phyloP scores from a whole-genome alignment of 805 yeast species.

The Teunomyces tritomae region DNA sequence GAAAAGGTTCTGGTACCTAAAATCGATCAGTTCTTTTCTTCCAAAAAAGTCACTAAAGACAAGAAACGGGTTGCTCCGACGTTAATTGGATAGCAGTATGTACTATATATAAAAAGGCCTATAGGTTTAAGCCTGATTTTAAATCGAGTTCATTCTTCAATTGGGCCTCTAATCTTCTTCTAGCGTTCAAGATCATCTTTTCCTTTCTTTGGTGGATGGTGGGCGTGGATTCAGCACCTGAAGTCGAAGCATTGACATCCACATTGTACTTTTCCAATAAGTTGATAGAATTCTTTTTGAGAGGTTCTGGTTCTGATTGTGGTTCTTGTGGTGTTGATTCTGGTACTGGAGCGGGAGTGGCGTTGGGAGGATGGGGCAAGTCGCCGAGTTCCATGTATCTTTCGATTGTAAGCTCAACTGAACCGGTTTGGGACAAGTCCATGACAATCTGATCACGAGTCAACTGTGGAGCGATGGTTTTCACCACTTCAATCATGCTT shows the following conservation, averaged over 20 bases:
- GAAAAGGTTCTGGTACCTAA: too few species aligned
- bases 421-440: conserved; percentile 74
- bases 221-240: conserved; percentile 13
- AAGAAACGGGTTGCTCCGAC: conserved; percentile 23
- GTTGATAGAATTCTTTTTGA: conserved; percentile 8
- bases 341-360: conserved; percentile 4
- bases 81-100: conserved; percentile 6
- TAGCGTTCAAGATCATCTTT: conserved; percentile 42
- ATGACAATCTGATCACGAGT: conserved; percentile 66
- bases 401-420: conserved; percentile 78
- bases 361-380: conserved; percentile 56
- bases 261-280: conserved; percentile 45
- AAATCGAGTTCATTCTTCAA: conserved; percentile 25
- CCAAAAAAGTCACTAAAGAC: conserved; percentile 8
- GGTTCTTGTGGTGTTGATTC: conserved; percentile 1
- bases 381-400: conserved; percentile 59
- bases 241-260: conserved; percentile 16
- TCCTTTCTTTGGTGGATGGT: conserved; percentile 25
- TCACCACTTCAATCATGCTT: conserved; percentile 83
- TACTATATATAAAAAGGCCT: neutral
- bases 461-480: conserved; percentile 73
- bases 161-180: conserved; percentile 46
- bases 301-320: conserved; percentile 1
- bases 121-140: neutral
- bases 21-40: neutral